A percentile compares a stretch with the other conserved stretches of the same genome.
phyloP scores from a whole-genome alignment of 176 grass and related monocot genomes.

The Eragrostis curvula region DNA sequence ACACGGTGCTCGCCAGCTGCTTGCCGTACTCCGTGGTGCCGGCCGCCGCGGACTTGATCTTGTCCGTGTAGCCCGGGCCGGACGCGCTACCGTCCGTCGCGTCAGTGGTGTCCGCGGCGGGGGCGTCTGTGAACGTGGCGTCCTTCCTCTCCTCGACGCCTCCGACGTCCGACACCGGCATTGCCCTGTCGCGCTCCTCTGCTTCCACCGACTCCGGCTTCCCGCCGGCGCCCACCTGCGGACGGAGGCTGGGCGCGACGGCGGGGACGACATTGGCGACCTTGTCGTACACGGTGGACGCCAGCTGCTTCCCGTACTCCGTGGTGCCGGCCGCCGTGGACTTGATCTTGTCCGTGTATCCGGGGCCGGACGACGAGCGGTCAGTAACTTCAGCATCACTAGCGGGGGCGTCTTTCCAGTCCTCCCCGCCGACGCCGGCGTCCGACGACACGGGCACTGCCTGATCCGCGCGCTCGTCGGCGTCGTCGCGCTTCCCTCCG shows the following conservation, averaged over 20 bases:
- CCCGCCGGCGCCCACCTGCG: not conserved
- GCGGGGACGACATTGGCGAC: conserved; percentile 41
- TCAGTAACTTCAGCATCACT: not conserved
- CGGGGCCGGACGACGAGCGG: not conserved
- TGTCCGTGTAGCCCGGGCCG: conserved; percentile 51
- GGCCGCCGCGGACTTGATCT: conserved; percentile 56
- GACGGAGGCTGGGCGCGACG: conserved; percentile 39
- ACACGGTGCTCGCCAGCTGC: conserved; percentile 59
- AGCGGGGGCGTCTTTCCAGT: conserved; percentile 1
- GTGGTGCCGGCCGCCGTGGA: conserved; percentile 42
- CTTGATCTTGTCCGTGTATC: conserved; percentile 56
- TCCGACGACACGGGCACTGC: conserved; percentile 18
- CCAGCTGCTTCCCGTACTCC: conserved; percentile 61
- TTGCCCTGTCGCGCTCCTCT: not conserved
- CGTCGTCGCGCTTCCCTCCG: not conserved
- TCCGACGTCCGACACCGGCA: conserved; percentile 22
- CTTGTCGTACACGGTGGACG: conserved; percentile 54
- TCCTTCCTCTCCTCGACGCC: conserved; percentile 9
- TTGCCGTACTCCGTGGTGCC: conserved; percentile 66
- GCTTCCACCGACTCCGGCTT: conserved; percentile 19
- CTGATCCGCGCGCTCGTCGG: not conserved
- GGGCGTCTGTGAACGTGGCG: not conserved
- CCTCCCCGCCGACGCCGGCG: conserved; percentile 3
- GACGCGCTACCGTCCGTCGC: not conserved
- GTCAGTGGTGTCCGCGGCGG: no score